These are phyloP conservation scores for Coemansia sp. DNA, from an alignment of 192 early-diverging fungal species.

Conservation along the genomic window DNA sequence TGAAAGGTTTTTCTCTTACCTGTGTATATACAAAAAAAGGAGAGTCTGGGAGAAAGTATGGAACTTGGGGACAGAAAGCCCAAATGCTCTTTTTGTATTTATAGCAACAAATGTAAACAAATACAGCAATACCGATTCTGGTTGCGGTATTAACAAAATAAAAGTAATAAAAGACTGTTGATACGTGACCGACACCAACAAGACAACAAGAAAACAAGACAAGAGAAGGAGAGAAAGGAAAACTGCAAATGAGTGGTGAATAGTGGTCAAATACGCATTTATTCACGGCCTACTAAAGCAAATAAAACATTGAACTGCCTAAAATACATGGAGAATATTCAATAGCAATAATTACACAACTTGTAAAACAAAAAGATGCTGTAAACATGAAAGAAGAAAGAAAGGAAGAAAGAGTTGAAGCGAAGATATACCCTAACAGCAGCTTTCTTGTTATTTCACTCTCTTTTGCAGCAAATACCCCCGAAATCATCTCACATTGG, in stretches of 20 bases:
- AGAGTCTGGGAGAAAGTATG: background rate
- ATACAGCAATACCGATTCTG: background rate
- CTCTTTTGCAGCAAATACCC: background rate
- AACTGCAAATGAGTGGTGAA: slow-evolving; percentile 1
- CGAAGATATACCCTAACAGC: background rate
- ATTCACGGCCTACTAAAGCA: background rate
- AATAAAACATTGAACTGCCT: slow-evolving; percentile 1
- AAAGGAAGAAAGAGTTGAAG: background rate
- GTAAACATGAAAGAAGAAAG: background rate
- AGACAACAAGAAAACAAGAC: background rate
- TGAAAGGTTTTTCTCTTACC: background rate
- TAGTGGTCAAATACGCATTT: background rate
- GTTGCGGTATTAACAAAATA: background rate
- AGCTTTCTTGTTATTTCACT: background rate
- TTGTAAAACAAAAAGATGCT: background rate
- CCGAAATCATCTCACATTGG: background rate
- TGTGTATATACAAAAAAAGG: background rate
- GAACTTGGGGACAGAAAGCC: background rate
- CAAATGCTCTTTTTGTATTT: background rate
- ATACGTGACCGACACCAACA: slow-evolving; percentile 2
- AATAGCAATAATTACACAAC: background rate
- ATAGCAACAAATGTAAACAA: background rate
- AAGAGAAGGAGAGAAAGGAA: slow-evolving; percentile 3
- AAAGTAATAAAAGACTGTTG: background rate
- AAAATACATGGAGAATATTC: background rate